Percentiles rank a stretch among this genome's conserved stretches.
phyloP scores from a whole-genome alignment of 257 asterid genomes.

The Cruciata laevipes region DNA sequence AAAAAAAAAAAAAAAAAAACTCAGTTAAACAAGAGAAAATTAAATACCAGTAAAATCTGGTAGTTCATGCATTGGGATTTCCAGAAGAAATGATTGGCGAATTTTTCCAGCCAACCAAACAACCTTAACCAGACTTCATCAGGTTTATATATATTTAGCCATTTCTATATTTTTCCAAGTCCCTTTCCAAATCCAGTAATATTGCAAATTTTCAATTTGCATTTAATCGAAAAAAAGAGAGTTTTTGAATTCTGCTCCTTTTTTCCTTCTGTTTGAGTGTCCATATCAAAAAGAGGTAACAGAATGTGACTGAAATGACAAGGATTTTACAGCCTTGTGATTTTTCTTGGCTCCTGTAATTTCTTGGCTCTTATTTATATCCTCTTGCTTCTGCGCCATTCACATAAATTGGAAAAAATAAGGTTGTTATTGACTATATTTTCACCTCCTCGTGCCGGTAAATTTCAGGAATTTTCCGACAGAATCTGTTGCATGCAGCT shows the following conservation, averaged over 20 bases:
- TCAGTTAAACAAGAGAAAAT: not conserved
- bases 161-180: conserved; percentile 18
- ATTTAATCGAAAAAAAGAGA: conserved; percentile 7
- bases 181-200: not conserved
- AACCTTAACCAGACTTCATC: conserved; percentile 37
- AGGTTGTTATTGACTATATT: conserved; percentile 1
- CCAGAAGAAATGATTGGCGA: conserved; percentile 38
- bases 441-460: not conserved
- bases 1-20: too few relatives aligned
- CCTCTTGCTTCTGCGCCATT: conserved; percentile 10
- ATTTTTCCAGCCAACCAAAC: conserved; percentile 29
- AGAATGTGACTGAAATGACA: conserved; percentile 33
- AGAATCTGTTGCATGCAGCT: conserved; percentile 31
- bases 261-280: conserved; percentile 40
- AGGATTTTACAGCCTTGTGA: conserved; percentile 23
- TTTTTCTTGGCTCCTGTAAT: conserved; percentile 21
- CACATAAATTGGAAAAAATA: conserved; percentile 1
- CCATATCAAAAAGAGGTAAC: conserved; percentile 24
- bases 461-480: conserved; percentile 10
- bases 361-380: conserved; percentile 13
- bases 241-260: conserved; percentile 17
- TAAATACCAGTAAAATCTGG: not conserved
- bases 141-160: conserved; percentile 20
- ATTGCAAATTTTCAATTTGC: not conserved
- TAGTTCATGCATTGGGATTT: conserved; percentile 18